Conservation (phyloP, 2,329 filamentous ascomycete genomes). For the Metarhizium brunneum region DNA sequence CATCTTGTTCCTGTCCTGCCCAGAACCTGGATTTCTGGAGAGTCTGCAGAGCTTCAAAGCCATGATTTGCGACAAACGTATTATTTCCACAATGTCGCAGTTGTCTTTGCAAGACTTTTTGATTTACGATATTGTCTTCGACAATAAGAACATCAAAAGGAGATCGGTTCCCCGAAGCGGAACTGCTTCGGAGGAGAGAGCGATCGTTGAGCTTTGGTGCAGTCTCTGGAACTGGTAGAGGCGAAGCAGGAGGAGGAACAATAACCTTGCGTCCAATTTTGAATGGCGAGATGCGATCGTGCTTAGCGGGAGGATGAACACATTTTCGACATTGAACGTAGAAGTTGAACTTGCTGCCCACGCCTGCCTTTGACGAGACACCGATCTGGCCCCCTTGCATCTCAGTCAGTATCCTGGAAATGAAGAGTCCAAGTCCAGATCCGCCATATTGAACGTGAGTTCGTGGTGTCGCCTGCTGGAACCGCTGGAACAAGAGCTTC, state of each 20-base stretch:
- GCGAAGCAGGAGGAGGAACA: not conserved
- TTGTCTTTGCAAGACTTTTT: constrained; percentile 53
- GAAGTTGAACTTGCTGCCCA: constrained; percentile 68
- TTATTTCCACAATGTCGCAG: constrained; percentile 51
- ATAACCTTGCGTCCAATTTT: constrained; percentile 22
- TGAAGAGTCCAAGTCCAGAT: constrained; percentile 63
- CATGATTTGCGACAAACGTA: constrained; percentile 55
- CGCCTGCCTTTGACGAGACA: constrained; percentile 55
- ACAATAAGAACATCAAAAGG: constrained; percentile 52
- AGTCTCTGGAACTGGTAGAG: constrained; percentile 3
- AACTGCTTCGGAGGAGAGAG: not conserved
- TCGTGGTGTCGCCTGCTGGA: constrained; percentile 58
- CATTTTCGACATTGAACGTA: constrained; percentile 62
- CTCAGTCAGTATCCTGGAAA: constrained; percentile 66
- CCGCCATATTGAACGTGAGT: constrained; percentile 67
- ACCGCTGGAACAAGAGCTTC: constrained; percentile 57
- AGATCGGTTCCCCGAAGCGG: constrained; percentile 14
- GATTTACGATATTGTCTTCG: constrained; percentile 60
- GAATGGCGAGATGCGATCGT: constrained; percentile 25
- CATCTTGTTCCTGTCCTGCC: constrained; percentile 35
- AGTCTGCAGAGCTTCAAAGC: constrained; percentile 50
- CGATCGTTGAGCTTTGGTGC: constrained; percentile 8
- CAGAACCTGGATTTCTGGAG: constrained; percentile 48
- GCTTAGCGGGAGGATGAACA: constrained; percentile 26
- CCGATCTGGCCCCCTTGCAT: constrained; percentile 72